Evolutionary conservation across 441 rosid species (phyloP).

Genomic region (Adansonia grandidieri): DNA sequence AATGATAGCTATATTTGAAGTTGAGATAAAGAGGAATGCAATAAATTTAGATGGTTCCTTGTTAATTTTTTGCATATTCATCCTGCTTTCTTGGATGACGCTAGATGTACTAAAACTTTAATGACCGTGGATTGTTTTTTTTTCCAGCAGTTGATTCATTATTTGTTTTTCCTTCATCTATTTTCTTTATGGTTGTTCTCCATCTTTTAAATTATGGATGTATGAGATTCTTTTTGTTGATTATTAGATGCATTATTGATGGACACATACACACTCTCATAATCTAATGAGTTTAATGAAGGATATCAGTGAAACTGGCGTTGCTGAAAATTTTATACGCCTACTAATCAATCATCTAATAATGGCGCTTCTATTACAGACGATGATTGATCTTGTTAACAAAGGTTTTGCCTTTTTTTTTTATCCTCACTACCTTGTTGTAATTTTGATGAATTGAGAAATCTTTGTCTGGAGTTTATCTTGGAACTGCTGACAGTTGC

Average conservation of each 20-base stretch:
- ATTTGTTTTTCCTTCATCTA: background rate
- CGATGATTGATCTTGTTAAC: background rate
- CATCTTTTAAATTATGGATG: background rate
- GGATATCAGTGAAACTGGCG: background rate
- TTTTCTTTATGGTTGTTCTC: background rate
- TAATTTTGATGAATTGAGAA: conserved; percentile 1
- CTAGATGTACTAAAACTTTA: conserved; percentile 17
- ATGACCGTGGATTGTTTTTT: background rate
- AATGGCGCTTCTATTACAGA: background rate
- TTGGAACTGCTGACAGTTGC: background rate
- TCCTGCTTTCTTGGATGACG: conserved; percentile 9
- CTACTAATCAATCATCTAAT: background rate
- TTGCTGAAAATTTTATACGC: background rate
- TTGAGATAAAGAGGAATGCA: conserved; percentile 30
- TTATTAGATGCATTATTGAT: background rate
- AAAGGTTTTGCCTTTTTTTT: background rate
- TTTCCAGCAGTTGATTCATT: conserved; percentile 12
- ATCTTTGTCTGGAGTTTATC: background rate
- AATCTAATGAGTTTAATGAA: background rate
- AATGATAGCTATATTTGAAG: conserved; percentile 26
- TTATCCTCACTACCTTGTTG: background rate
- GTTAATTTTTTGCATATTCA: background rate
- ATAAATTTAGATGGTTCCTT: conserved; percentile 25
- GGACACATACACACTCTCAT: background rate
- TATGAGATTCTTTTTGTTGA: conserved; percentile 5